Percentiles rank a stretch among this genome's conserved stretches.
phyloP scores from a whole-genome alignment of 495 filamentous ascomycete genomes.

The Xylaria telfairii region DNA sequence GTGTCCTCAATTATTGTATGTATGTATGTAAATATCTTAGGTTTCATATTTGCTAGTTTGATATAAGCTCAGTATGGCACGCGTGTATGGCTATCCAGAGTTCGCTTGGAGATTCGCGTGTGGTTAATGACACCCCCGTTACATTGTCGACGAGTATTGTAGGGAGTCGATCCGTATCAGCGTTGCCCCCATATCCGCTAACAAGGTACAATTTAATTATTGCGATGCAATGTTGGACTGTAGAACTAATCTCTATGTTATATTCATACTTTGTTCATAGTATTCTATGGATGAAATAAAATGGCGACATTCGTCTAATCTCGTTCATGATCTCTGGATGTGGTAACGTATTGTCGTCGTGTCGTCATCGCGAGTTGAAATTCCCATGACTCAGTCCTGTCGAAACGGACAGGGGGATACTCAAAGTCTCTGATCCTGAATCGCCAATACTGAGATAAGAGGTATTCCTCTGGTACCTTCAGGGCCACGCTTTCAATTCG shows the following conservation, averaged over 20 bases:
- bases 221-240: background rate
- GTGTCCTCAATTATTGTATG: background rate
- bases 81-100: background rate
- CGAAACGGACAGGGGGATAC: background rate
- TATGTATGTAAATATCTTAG: background rate
- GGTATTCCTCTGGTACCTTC: background rate
- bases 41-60: background rate
- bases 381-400: background rate
- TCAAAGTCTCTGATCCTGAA: background rate
- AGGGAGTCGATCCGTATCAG: background rate
- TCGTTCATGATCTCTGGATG: background rate
- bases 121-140: too few species aligned
- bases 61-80: background rate
- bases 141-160: too few species aligned
- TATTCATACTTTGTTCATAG: background rate
- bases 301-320: background rate
- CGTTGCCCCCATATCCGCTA: background rate
- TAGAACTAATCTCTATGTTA: background rate
- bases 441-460: background rate
- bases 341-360: background rate
- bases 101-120: too few species aligned
- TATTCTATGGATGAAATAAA: background rate
- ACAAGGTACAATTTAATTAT: background rate
- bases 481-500: background rate
- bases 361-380: background rate